These are phyloP conservation scores for baker's yeast (Saccharomyces cerevisiae) DNA, from an alignment of 805 yeast genomes.

Conservation along the genomic window DNA sequence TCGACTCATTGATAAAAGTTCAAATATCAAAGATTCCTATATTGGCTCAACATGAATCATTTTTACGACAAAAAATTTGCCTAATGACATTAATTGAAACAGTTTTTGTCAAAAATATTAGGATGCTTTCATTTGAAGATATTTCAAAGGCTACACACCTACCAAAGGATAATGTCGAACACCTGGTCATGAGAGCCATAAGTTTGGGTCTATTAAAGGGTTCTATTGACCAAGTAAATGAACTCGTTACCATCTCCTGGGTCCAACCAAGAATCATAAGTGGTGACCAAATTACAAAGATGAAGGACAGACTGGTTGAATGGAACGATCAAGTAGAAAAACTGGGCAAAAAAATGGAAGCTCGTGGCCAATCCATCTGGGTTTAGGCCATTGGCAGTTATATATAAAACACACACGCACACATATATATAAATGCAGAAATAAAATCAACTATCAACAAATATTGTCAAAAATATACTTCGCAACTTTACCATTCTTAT, in stretches of 20 bases:
- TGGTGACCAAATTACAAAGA: conserved; percentile 63
- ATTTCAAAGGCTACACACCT: conserved; percentile 66
- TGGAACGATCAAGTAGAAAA: conserved; percentile 75
- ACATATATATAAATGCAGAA: background rate
- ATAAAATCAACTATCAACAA: background rate
- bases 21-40: conserved; percentile 44
- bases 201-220: conserved; percentile 80
- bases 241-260: conserved; percentile 79
- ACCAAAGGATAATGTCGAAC: conserved; percentile 64
- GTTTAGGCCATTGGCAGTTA: conserved; percentile 27
- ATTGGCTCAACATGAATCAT: conserved; percentile 49
- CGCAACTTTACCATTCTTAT: conserved; percentile 35
- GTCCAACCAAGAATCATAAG: conserved; percentile 93
- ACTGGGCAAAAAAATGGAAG: conserved; percentile 53
- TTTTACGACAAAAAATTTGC: conserved; percentile 83
- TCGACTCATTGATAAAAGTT: conserved; percentile 41
- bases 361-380: conserved; percentile 59
- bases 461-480: conserved; percentile 18
- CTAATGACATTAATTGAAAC: conserved; percentile 86
- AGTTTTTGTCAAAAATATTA: conserved; percentile 69
- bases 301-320: conserved; percentile 60
- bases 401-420: background rate
- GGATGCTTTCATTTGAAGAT: conserved; percentile 63
- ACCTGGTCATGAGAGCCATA: conserved; percentile 83
- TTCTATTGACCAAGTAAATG: conserved; percentile 78